Conservation (phyloP, 1,139 yeast species). For the Geotrichum bryndzae region DNA sequence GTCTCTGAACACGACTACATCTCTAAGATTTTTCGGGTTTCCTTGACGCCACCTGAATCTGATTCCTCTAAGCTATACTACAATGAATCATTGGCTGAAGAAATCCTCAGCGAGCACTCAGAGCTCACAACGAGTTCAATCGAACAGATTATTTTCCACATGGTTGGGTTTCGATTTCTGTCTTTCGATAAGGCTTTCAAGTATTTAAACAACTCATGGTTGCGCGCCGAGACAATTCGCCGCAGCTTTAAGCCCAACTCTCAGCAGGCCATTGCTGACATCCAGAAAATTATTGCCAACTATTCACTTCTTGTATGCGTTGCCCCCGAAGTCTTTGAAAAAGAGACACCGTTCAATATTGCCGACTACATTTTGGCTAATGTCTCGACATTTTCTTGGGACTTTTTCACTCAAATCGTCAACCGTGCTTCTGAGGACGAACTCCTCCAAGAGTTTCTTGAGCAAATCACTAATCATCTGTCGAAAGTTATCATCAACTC, state of each 20-base stretch:
- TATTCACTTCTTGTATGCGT: constrained; percentile 2
- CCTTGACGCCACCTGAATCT: constrained; percentile 18
- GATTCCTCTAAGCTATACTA: constrained; percentile 9
- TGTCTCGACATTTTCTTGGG: constrained; percentile 8
- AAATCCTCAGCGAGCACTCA: constrained; percentile 19
- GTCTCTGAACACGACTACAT: constrained; percentile 17
- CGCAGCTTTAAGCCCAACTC: background rate
- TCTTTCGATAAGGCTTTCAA: background rate
- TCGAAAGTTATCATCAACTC: constrained; percentile 21
- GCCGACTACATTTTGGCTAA: background rate
- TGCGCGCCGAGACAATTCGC: constrained; percentile 5
- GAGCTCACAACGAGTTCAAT: background rate
- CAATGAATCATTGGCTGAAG: constrained; percentile 17
- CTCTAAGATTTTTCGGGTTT: constrained; percentile 22
- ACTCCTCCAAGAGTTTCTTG: constrained; percentile 52
- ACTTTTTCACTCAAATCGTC: constrained; percentile 6
- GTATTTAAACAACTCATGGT: constrained; percentile 2
- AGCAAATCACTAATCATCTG: constrained; percentile 37
- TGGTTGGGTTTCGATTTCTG: background rate
- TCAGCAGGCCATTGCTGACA: background rate
- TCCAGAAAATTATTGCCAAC: constrained; percentile 3
- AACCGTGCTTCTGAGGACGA: constrained; percentile 58
- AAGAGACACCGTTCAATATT: background rate
- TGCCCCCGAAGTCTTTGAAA: constrained; percentile 10
- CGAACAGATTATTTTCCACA: background rate